These are phyloP conservation scores for Zancudomyces culisetae DNA, from an alignment of 371 early-diverging fungal species.

Conservation along the genomic window DNA sequence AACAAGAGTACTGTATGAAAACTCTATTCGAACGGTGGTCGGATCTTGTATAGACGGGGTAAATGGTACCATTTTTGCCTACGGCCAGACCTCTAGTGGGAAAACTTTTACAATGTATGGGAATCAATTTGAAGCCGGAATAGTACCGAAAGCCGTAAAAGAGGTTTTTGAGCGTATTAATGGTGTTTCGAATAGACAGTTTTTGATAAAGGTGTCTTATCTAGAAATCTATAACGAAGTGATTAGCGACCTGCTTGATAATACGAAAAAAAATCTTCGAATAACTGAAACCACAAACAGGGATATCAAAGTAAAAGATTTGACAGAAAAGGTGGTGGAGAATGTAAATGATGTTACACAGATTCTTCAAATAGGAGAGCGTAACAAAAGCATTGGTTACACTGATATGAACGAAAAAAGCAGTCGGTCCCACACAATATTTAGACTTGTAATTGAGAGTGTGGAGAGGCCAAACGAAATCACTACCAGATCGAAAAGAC, in stretches of 20 bases:
- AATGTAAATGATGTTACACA: slow-evolving; percentile 56
- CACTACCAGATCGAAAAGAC: neutral
- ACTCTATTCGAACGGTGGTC: slow-evolving; percentile 18
- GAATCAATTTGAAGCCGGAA: slow-evolving; percentile 44
- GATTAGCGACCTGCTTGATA: slow-evolving; percentile 26
- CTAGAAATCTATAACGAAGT: slow-evolving; percentile 91
- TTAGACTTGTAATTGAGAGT: slow-evolving; percentile 55
- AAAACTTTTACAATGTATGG: slow-evolving; percentile 62
- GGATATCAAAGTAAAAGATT: slow-evolving; percentile 69
- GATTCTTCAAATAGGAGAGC: slow-evolving; percentile 59
- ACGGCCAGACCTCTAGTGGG: slow-evolving; percentile 94
- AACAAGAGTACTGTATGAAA: slow-evolving; percentile 18
- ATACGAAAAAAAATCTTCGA: slow-evolving; percentile 50
- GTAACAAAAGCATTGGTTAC: slow-evolving; percentile 57
- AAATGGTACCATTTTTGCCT: slow-evolving; percentile 71
- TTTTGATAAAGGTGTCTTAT: slow-evolving; percentile 77
- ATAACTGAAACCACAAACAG: slow-evolving; percentile 63
- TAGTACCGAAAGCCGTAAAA: slow-evolving; percentile 66
- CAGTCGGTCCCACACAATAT: slow-evolving; percentile 79
- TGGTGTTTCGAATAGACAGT: slow-evolving; percentile 39
- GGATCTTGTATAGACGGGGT: slow-evolving; percentile 21
- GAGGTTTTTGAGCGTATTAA: slow-evolving; percentile 58
- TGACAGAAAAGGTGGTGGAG: slow-evolving; percentile 80
- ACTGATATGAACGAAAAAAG: slow-evolving; percentile 75
- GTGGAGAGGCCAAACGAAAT: slow-evolving; percentile 14